These are phyloP conservation scores for Apiotrichum domesticum DNA, from an alignment of 1,284 basidiomycete species.

Conservation along the genomic window DNA sequence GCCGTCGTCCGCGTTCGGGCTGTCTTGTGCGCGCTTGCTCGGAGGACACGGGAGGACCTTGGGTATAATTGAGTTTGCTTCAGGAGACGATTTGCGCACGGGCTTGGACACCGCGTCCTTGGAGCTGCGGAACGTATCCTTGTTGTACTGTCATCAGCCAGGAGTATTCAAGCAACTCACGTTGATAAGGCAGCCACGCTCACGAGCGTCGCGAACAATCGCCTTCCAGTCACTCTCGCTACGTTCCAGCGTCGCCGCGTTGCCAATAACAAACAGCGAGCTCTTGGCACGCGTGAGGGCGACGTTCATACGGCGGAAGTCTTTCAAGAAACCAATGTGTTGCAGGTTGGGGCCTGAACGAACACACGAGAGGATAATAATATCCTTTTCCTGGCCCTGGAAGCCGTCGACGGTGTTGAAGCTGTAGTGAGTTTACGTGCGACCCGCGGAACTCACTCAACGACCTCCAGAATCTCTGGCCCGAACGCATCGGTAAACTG, in stretches of 20 bases:
- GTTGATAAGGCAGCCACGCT: slow-evolving; percentile 46
- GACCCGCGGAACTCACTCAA: slow-evolving; percentile 54
- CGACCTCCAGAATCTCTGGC: slow-evolving; percentile 59
- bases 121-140: background rate
- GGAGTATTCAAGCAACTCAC: slow-evolving; percentile 30
- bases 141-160: background rate
- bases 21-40: background rate
- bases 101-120: background rate
- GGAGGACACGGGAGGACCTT: background rate
- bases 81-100: background rate
- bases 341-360: slow-evolving; percentile 73
- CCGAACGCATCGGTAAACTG: slow-evolving; percentile 72
- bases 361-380: slow-evolving; percentile 92
- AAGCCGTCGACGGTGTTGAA: slow-evolving; percentile 99
- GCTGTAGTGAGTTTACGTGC: slow-evolving; percentile 22
- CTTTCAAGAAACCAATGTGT: slow-evolving; percentile 78
- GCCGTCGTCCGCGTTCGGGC: background rate
- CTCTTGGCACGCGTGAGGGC: slow-evolving; percentile 92
- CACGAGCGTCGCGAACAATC: slow-evolving; percentile 69
- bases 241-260: slow-evolving; percentile 77
- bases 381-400: slow-evolving; percentile 94
- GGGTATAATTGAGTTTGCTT: slow-evolving; percentile 1
- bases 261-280: slow-evolving; percentile 88
- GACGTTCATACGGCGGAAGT: slow-evolving; percentile 90
- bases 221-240: slow-evolving; percentile 73